Percentiles rank a stretch among this genome's conserved stretches.
Conservation (phyloP, 495 filamentous ascomycete species). For the Hypoxylon fragiforme region DNA sequence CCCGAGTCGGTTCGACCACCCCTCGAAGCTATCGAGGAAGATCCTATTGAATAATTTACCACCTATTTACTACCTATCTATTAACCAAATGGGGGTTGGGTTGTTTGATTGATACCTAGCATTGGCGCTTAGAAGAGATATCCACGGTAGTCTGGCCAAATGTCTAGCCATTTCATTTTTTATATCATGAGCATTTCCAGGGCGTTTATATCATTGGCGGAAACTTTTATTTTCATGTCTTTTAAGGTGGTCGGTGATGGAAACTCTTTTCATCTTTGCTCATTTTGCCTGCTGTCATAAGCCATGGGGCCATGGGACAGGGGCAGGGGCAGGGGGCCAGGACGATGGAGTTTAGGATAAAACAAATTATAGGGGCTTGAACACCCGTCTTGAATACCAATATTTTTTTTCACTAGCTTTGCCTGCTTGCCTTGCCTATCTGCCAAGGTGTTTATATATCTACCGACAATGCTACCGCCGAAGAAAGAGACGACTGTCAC, state of each 20-base stretch:
- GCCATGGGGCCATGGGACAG: background rate
- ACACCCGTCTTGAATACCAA: constrained; percentile 6
- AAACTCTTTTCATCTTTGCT: background rate
- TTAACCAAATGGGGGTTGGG: constrained; percentile 9
- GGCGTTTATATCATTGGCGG: constrained; percentile 21
- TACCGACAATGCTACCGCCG: no score
- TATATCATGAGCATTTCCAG: constrained; percentile 27
- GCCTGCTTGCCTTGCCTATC: constrained; percentile 2
- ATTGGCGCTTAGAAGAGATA: constrained; percentile 36
- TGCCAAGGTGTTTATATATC: no score
- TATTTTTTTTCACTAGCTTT: no score
- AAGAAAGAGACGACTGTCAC: no score
- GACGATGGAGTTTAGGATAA: constrained; percentile 14
- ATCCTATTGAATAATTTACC: constrained; percentile 43
- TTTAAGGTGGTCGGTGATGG: background rate
- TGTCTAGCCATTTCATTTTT: constrained; percentile 23
- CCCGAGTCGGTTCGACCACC: constrained; percentile 50
- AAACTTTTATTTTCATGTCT: constrained; percentile 4
- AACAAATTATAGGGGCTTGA: constrained; percentile 22
- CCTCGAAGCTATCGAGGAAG: constrained; percentile 52
- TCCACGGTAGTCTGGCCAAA: constrained; percentile 11
- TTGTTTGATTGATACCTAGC: constrained; percentile 31
- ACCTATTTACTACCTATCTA: constrained; percentile 2
- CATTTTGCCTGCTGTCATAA: background rate
- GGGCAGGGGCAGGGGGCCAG: constrained; percentile 3